These are phyloP conservation scores for Conticribra guillardii DNA, from an alignment of 108 stramenopile genomes.

Conservation along the genomic window DNA sequence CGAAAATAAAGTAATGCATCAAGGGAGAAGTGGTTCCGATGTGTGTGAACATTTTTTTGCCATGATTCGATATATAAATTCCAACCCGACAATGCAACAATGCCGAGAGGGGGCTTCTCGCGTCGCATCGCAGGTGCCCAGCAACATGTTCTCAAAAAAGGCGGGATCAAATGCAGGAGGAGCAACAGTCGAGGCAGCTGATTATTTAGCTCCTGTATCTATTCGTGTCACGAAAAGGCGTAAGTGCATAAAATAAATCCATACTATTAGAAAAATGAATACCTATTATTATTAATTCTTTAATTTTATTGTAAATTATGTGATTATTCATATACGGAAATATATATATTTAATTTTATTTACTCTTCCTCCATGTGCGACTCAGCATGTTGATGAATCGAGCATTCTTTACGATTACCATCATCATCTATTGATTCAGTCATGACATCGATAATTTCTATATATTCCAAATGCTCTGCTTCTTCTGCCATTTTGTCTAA, in stretches of 20 bases:
- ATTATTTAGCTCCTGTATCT: slow-evolving; percentile 1
- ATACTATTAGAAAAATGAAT: background rate
- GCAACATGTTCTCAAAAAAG: background rate
- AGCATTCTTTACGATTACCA: no score
- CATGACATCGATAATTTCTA: no score
- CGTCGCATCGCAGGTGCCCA: background rate
- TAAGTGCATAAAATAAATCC: background rate
- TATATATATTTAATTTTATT: no score
- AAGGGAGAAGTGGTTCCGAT: no score
- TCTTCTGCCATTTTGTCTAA: no score
- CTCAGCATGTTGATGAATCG: no score
- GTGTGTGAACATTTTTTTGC: slow-evolving; percentile 20
- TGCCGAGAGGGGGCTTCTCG: background rate
- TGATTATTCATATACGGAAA: no score
- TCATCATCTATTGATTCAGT: no score
- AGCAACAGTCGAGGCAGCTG: background rate
- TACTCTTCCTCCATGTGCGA: no score
- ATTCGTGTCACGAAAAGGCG: background rate
- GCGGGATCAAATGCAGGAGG: slow-evolving; percentile 3
- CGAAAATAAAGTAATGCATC: background rate
- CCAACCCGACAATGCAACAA: no score
- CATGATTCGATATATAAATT: background rate
- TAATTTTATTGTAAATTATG: no score
- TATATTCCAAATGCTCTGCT: no score
- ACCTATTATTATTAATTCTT: background rate